Evolutionary conservation across 2,329 filamentous ascomycete genomes (phyloP).

Genomic region (Alternaria triticina): DNA sequence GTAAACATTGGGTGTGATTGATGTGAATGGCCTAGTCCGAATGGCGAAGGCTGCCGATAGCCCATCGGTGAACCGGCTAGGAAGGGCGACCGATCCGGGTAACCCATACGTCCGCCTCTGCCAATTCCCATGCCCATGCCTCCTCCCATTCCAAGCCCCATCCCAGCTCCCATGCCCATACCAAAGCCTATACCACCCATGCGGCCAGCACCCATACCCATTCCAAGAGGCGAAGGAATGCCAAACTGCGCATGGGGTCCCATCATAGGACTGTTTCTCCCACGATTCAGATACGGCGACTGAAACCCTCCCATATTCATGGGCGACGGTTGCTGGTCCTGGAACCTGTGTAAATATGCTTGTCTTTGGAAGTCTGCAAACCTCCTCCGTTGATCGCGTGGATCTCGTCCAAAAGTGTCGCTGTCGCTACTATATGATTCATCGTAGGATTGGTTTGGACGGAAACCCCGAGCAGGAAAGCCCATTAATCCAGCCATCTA

Average conservation of each 20-base stretch:
- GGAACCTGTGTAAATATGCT: neutral
- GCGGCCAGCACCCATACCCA: neutral
- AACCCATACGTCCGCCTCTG: neutral
- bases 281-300: neutral
- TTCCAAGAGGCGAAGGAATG: neutral
- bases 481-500: neutral
- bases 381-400: neutral
- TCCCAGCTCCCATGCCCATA: constrained; percentile 2
- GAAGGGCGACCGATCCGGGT: neutral
- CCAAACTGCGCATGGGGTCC: neutral
- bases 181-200: neutral
- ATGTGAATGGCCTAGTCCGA: neutral
- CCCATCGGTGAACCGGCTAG: neutral
- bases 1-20: neutral
- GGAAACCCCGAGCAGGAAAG: neutral
- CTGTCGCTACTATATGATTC: neutral
- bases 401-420: neutral
- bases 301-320: neutral
- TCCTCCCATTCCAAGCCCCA: neutral
- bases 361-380: constrained; percentile 2
- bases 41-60: neutral
- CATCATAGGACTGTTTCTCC: constrained; percentile 6
- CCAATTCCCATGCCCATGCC: neutral
- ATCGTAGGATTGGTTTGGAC: neutral
- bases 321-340: neutral